Evolutionary conservation across 164 flowering plant species (phyloP), one percentile per base, ranked within the genome.

Genomic region (Buxus sempervirens): DNA sequence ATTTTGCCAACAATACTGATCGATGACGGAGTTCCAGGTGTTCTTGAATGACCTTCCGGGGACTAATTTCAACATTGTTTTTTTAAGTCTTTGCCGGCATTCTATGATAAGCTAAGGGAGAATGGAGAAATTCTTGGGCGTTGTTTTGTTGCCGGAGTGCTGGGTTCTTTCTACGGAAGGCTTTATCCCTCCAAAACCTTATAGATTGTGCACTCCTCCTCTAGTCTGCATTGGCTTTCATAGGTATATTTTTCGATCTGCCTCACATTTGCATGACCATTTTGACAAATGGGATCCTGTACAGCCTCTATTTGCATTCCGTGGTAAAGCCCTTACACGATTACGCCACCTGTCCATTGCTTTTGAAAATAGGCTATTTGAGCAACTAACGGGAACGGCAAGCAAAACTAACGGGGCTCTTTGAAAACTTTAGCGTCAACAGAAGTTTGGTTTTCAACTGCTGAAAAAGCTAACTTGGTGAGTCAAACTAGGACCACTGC

Each of bases 181-280:
- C 78, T 79, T 15, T 82, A 79, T 68, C 79, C 75, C 14, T 9
- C 20, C 54, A 58, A 65, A 4, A 75, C 54, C 25, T 58, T 81
- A 22, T 77, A 81, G 54, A 72, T 81, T 63, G 78, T 81, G 25
- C 82, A 78, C 25, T 81, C 84, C 49, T 79, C 84, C 36, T 81
- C 75, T 58, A 75, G 82, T 59, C 85, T 79, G 27, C 62, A 51
- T 8, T 79, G 84, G 84, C 77, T 81, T 7, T 81, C 84, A 48
- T 75, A 75, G 80, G 84, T 81, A 28, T 36, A 26, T 22, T n/a
- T 10, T 1, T 54, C n/a, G n/a, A n/a, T n/a, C n/a, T n/a, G n/a
- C n/a, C n/a, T n/a, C n/a, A n/a, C n/a, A n/a, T n/a, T n/a, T n/a
- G n/a, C n/a, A n/a, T n/a, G n/a, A n/a, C n/a, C n/a, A n/a, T n/a